Conservation (phyloP, 805 yeast genomes). For the Barnettozyma vustinii region DNA sequence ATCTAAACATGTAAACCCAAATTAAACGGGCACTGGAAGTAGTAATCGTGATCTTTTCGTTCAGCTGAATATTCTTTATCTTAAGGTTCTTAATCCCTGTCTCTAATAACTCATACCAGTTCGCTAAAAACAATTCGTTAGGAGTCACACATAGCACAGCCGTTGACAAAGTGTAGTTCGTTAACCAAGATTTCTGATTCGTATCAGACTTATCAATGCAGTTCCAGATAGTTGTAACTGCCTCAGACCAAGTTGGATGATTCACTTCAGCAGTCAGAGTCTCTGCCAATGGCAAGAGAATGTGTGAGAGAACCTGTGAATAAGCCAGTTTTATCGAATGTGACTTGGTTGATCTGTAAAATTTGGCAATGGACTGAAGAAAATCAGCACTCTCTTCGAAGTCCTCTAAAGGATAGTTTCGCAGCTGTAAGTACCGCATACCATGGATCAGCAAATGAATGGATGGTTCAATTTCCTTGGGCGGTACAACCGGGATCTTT, state of each 20-base stretch:
- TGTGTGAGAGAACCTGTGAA: constrained; percentile 73
- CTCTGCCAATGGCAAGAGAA: constrained; percentile 79
- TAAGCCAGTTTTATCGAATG: constrained; percentile 68
- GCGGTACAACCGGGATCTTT: constrained; percentile 54
- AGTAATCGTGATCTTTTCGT: constrained; percentile 49
- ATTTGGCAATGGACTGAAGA: constrained; percentile 77
- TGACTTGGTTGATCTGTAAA: constrained; percentile 62
- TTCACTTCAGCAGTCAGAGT: constrained; percentile 89
- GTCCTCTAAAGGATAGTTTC: constrained; percentile 79
- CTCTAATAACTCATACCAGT: constrained; percentile 73
- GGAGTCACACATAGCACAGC: constrained; percentile 80
- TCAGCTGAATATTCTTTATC: constrained; percentile 44
- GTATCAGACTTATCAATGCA: constrained; percentile 41
- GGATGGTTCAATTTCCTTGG: constrained; percentile 51
- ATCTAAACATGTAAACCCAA: constrained; percentile 87
- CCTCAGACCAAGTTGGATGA: constrained; percentile 91
- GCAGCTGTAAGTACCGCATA: constrained; percentile 77
- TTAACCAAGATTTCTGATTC: constrained; percentile 55
- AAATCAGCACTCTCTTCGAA: constrained; percentile 95
- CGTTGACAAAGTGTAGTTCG: constrained; percentile 60
- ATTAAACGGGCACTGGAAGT: constrained; percentile 66
- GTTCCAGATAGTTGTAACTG: constrained; percentile 57
- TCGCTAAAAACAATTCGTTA: constrained; percentile 58
- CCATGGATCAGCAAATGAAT: constrained; percentile 79
- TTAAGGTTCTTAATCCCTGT: constrained; percentile 53